A percentile compares a stretch with the other conserved stretches of the same genome.
Evolutionary conservation across 148 eudicot species (phyloP).

Genomic region (Heliosperma pusillum): DNA sequence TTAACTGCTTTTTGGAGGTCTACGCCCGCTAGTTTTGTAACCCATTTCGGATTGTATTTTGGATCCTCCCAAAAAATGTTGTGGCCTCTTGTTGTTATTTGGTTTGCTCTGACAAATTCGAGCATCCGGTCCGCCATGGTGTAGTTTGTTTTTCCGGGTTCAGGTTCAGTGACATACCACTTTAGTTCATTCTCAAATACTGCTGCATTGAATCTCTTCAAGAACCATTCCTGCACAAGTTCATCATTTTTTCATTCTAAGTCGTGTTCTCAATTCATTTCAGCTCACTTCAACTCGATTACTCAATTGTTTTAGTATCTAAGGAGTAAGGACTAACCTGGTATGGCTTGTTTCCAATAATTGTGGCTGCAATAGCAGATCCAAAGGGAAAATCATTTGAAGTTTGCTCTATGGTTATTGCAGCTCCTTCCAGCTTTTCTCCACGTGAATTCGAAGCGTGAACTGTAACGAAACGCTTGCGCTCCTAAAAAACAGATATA

Average conservation of each 20-base stretch:
- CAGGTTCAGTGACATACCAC: conserved; percentile 78
- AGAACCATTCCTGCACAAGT: conserved; percentile 62
- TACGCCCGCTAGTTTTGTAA: conserved; percentile 40
- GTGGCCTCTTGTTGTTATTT: conserved; percentile 67
- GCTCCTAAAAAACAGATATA: conserved; percentile 37
- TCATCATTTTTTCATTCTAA: no score
- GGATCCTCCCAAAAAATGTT: conserved; percentile 94
- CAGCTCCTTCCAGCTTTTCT: conserved; percentile 56
- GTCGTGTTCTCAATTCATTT: neutral
- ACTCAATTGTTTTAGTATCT: neutral
- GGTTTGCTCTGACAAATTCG: conserved; percentile 58
- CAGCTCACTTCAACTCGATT: neutral
- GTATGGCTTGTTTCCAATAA: conserved; percentile 57
- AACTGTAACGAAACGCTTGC: conserved; percentile 70
- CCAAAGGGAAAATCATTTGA: conserved; percentile 85
- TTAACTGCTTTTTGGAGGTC: conserved; percentile 51
- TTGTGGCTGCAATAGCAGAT: conserved; percentile 75
- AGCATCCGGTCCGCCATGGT: conserved; percentile 66
- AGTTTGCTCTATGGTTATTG: conserved; percentile 48
- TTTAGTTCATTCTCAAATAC: conserved; percentile 92
- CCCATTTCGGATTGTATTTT: conserved; percentile 60
- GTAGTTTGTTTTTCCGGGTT: conserved; percentile 61
- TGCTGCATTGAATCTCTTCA: conserved; percentile 77
- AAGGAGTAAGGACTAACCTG: conserved; percentile 48
- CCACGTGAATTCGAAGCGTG: conserved; percentile 67